Evolutionary conservation across 495 filamentous ascomycete genomes (phyloP), one percentile per base, ranked within the genome.

Genomic region (Aspergillus indologenus): DNA sequence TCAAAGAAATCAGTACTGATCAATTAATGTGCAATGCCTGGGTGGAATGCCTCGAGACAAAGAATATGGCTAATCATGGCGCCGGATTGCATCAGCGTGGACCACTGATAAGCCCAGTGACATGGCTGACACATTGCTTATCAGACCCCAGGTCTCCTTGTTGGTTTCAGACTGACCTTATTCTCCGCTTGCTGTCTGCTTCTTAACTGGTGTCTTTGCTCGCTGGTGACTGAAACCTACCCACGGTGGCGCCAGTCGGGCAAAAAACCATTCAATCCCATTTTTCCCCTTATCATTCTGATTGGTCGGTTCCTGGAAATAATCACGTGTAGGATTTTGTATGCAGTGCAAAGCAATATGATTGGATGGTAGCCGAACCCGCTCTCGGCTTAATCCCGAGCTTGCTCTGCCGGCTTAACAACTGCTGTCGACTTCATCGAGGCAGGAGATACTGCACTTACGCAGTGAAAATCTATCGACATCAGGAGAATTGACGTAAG

Each of bases 1-100:
- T 21, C 18, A 15, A 24, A 2, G 9, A 15, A 29, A 9, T 23
- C 17, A n/a, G 1, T 5, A 29, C n/a, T 26, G 22, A 6, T 51
- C 48, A 51, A 31, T 24, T 5, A 18, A n/a, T 31, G 15, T 20
- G 31, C 2, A 31, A 51, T 8, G 45, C 14, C 14, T 48, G 20
- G 23, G 45, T 15, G 24, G 4, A 26, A 4, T 29, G 26, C 4
- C 26, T 3, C 26, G 9, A 29, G 31, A 18, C 23, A 5, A 31
- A 8, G 15, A 21, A 29, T 3, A n/a, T 22, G 23, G 15, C 23
- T 51, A 51, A 29, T 29, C 23, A 18, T 51, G 48, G 23, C 48
- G 48, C 48, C 23, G 48, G 12, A 51, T 51, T 2, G 48, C 23
- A 29, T 51, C 48, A 31, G 48, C 48, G 12, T 23, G 26, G 47